Base-by-base conservation (phyloP, 768 basidiomycete genomes). In the Tulasnella sp. region DNA sequence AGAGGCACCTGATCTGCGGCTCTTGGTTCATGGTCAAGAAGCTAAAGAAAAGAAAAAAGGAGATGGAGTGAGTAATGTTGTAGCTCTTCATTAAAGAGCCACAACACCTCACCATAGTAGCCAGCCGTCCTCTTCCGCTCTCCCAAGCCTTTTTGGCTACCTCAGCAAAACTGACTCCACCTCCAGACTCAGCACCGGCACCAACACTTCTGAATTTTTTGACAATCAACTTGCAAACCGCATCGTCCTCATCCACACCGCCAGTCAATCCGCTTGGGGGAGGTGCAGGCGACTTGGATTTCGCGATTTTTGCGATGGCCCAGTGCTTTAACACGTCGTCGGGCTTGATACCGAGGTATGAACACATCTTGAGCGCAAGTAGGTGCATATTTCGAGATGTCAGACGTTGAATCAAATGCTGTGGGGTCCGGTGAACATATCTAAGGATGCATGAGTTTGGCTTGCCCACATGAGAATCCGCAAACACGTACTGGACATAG, bases 81-180 rank as follows among this genome's bases (percentile, higher is more conserved):
- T 20, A 27, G 0, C n/a, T 12, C 4, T 5, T 43, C 5, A 35
- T 37, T 35, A 45, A 37, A 25, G 20, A 28, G 5, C 9, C 33
- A 28, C 57, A 32, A 56, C 40, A 35, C 57, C 62, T 43, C 44
- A 88, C 90, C 76, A 84, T 85, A 1, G 88, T 89, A 0, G 90
- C 91, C 44, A 96, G 67, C 37, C 77, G 75, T 2, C 74, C 72
- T 50, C 89, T 66, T 1, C 92, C 91, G 13, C 80, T 78, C 61
- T 87, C 81, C 91, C 92, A 98, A 27, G 93, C 92, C 40, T 81
- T 79, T 64, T 79, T 80, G 3, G 95, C 91, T 57, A 98, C 90
- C 54, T 95, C 93, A 7, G 92, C 91, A 63, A 90, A 96, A 60
- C 85, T 89, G 15, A 95, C 88, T 6, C 77, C 77, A 12, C 48